Conservation (phyloP, 2,329 filamentous ascomycete species). For the Aureobasidium sp. region DNA sequence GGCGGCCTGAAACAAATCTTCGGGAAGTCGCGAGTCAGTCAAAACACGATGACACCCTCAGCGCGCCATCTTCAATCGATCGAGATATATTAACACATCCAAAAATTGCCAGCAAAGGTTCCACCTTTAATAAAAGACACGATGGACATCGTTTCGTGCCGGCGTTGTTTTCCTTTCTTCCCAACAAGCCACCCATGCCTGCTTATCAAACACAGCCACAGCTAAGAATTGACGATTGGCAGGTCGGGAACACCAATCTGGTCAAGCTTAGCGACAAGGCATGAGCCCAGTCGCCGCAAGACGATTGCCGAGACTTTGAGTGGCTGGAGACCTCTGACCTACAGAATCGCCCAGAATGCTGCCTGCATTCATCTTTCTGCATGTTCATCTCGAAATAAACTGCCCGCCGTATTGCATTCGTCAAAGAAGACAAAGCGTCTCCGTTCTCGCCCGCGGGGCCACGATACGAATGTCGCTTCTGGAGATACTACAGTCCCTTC, state of each 20-base stretch:
- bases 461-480: not conserved
- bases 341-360: not conserved
- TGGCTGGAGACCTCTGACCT: not conserved
- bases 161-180: not conserved
- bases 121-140: not conserved
- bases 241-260: not conserved
- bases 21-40: not conserved
- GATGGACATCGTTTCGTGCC: not conserved
- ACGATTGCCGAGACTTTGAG: not conserved
- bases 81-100: not conserved
- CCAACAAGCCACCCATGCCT: not conserved
- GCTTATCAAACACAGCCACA: conserved; percentile 4
- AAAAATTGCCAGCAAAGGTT: not conserved
- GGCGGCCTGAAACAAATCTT: not conserved
- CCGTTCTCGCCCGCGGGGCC: not conserved
- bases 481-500: too few species aligned
- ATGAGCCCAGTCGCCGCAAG: not conserved
- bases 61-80: not conserved
- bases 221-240: not conserved
- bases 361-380: not conserved
- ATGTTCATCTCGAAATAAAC: not conserved
- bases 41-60: not conserved
- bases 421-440: not conserved
- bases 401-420: not conserved
- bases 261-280: not conserved